Percentiles rank a stretch among this genome's conserved stretches.
Evolutionary conservation across 2,329 filamentous ascomycete genomes (phyloP).

Genomic region (Cercospora sesami): DNA sequence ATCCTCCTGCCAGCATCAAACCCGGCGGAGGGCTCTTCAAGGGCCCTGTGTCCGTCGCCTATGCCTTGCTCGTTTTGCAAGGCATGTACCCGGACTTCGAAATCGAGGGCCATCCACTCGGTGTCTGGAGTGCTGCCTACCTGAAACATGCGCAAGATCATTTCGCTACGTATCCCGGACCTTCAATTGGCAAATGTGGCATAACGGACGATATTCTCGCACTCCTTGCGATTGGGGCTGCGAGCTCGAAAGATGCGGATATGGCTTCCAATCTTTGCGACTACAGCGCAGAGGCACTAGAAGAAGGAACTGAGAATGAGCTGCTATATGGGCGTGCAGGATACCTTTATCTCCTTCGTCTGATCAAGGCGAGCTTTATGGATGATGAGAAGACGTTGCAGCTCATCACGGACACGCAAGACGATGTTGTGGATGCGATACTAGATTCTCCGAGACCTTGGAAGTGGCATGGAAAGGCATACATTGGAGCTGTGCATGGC

Average conservation of each 20-base stretch:
- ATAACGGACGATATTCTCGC: slow-evolving; percentile 54
- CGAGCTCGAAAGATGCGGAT: slow-evolving; percentile 51
- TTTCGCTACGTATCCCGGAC: slow-evolving; percentile 52
- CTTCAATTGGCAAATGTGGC: slow-evolving; percentile 49
- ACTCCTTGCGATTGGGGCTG: slow-evolving; percentile 52
- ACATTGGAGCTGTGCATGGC: slow-evolving; percentile 68
- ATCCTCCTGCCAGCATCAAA: slow-evolving; percentile 49
- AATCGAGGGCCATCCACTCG: slow-evolving; percentile 49
- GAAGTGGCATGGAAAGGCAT: slow-evolving; percentile 64
- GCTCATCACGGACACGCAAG: slow-evolving; percentile 55
- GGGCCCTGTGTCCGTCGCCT: slow-evolving; percentile 52
- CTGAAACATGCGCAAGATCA: slow-evolving; percentile 52
- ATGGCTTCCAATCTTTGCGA: slow-evolving; percentile 54
- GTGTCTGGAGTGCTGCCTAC: slow-evolving; percentile 53
- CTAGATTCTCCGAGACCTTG: slow-evolving; percentile 58
- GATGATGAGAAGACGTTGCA: slow-evolving; percentile 53
- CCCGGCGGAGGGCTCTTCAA: slow-evolving; percentile 54
- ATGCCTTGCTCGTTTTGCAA: slow-evolving; percentile 53
- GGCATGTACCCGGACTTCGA: slow-evolving; percentile 51
- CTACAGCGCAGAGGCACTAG: slow-evolving; percentile 50
- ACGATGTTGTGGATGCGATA: slow-evolving; percentile 60
- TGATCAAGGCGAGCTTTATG: slow-evolving; percentile 60
- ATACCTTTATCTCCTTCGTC: slow-evolving; percentile 65
- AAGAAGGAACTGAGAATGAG: slow-evolving; percentile 57
- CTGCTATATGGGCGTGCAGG: slow-evolving; percentile 68